phyloP scores from a whole-genome alignment of 768 basidiomycete species.

The Pleurotus djamor region DNA sequence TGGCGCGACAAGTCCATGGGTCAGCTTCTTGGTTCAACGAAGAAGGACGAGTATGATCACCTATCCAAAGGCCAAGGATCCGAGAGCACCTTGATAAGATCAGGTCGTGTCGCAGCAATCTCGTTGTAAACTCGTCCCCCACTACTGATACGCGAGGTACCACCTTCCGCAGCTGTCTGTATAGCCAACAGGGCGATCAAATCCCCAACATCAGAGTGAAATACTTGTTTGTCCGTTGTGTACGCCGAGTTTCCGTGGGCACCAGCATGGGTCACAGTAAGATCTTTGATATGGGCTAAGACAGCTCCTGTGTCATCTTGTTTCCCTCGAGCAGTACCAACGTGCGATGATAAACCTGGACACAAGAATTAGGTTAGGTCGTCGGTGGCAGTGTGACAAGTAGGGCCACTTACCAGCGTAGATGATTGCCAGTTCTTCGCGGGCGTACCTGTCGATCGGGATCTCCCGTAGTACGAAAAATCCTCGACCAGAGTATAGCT shows the following conservation, averaged over 20 bases:
- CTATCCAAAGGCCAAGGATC: conserved; percentile 43
- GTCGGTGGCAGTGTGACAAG: conserved; percentile 8
- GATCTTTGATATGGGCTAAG: conserved; percentile 45
- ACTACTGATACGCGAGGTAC: conserved; percentile 42
- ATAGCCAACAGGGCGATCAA: conserved; percentile 42
- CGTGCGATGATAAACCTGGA: conserved; percentile 42
- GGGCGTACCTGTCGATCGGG: conserved; percentile 38
- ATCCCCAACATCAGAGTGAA: conserved; percentile 47
- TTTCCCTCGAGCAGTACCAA: conserved; percentile 39
- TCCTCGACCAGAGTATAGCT: conserved; percentile 42
- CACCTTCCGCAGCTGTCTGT: conserved; percentile 39
- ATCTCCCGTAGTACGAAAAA: conserved; percentile 49
- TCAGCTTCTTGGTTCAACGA: background rate
- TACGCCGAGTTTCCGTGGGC: conserved; percentile 43
- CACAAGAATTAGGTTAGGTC: conserved; percentile 17
- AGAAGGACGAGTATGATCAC: conserved; percentile 9
- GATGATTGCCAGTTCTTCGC: conserved; percentile 35
- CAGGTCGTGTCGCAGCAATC: conserved; percentile 41
- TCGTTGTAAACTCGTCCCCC: conserved; percentile 43
- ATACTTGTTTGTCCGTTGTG: conserved; percentile 48
- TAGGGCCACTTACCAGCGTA: conserved; percentile 37
- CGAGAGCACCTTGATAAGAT: conserved; percentile 36
- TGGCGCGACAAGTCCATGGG: background rate
- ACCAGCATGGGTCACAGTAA: conserved; percentile 38
- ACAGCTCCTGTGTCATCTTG: conserved; percentile 43